phyloP scores from a whole-genome alignment of 2,329 filamentous ascomycete genomes.

The Penicillium sp. region DNA sequence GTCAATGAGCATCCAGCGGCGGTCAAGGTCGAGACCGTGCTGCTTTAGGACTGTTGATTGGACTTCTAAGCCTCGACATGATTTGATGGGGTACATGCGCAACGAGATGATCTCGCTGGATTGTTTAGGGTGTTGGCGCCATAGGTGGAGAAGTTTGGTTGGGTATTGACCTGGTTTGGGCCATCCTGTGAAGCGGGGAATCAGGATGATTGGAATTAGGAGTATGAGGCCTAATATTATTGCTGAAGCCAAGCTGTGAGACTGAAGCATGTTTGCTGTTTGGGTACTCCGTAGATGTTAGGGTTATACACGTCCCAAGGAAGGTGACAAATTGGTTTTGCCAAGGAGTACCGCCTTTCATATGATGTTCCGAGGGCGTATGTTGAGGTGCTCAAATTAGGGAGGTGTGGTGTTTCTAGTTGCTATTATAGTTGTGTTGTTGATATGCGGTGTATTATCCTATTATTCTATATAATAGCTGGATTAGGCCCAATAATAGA shows the following conservation, averaged over 20 bases:
- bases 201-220: neutral
- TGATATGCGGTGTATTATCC: neutral
- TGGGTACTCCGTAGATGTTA: neutral
- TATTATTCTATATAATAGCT: neutral
- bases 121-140: slow-evolving; percentile 14
- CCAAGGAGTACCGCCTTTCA: neutral
- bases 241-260: neutral
- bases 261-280: slow-evolving; percentile 1
- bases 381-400: no score
- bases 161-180: slow-evolving; percentile 16
- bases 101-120: slow-evolving; percentile 41
- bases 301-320: neutral
- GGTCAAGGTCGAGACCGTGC: slow-evolving; percentile 60
- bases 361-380: neutral
- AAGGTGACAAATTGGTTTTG: neutral
- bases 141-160: slow-evolving; percentile 14
- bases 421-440: neutral
- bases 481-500: neutral
- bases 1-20: slow-evolving; percentile 66
- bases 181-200: neutral
- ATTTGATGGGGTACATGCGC: slow-evolving; percentile 64
- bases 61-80: slow-evolving; percentile 61
- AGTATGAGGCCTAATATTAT: neutral
- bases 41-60: slow-evolving; percentile 51
- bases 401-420: neutral